These are phyloP conservation scores for Candida maesae DNA, from an alignment of 805 yeast genomes.

Conservation along the genomic window DNA sequence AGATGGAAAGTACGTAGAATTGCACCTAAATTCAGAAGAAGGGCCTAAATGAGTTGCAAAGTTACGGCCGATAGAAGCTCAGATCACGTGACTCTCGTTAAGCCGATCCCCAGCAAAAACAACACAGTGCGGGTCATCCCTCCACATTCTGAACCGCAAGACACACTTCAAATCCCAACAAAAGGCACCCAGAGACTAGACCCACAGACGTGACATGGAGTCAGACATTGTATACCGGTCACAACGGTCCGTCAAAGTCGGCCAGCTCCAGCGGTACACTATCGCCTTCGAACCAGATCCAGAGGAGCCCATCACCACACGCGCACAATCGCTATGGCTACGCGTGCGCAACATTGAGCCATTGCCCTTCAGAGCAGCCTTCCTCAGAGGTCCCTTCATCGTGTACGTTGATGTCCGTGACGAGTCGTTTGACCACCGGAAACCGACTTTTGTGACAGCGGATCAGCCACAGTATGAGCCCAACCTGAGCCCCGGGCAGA, in stretches of 20 bases:
- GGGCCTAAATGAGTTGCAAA: too few relatives aligned
- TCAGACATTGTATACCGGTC: constrained; percentile 34
- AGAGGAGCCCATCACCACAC: constrained; percentile 31
- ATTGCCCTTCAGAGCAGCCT: constrained; percentile 63
- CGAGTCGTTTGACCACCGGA: constrained; percentile 48
- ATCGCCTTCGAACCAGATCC: constrained; percentile 37
- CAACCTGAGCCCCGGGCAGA: constrained; percentile 65
- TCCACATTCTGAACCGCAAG: not conserved
- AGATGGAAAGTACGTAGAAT: too few relatives aligned
- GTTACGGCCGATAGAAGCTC: too few relatives aligned
- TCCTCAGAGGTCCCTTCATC: constrained; percentile 72
- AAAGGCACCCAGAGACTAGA: too few relatives aligned
- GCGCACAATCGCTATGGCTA: constrained; percentile 41
- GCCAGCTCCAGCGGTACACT: constrained; percentile 54
- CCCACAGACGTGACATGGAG: constrained; percentile 2
- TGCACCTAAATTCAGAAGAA: too few relatives aligned
- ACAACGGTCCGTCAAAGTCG: constrained; percentile 37
- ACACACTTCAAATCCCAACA: not conserved
- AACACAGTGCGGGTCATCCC: not conserved
- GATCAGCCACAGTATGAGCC: constrained; percentile 78
- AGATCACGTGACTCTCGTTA: too few relatives aligned
- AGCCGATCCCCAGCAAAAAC: not conserved
- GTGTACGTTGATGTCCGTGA: constrained; percentile 66
- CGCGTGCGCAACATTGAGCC: constrained; percentile 62
- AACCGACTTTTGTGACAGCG: constrained; percentile 57